These are phyloP conservation scores for Pyrenochaeta sp. DNA, from an alignment of 2,329 filamentous ascomycete genomes.

Conservation along the genomic window DNA sequence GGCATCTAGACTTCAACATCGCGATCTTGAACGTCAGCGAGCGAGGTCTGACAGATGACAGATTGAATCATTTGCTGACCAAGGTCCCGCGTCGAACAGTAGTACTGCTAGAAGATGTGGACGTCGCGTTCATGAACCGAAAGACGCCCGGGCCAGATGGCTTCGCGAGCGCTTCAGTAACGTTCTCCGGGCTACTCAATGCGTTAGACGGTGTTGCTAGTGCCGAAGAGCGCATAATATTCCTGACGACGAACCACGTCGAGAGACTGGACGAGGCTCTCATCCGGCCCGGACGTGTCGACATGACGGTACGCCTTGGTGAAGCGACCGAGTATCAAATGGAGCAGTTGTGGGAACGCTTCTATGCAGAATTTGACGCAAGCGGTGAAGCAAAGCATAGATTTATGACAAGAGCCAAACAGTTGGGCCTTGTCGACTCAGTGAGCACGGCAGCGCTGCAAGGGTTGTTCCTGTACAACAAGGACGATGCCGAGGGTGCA, in stretches of 20 bases:
- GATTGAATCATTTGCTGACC: conserved; percentile 83
- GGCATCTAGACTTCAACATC: conserved; percentile 90
- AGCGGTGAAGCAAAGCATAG: conserved; percentile 68
- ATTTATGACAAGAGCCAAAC: conserved; percentile 76
- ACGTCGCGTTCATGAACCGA: conserved; percentile 87
- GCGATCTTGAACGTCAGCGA: conserved; percentile 92
- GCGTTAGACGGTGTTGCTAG: conserved; percentile 86
- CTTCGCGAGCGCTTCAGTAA: conserved; percentile 87
- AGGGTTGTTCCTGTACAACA: conserved; percentile 94
- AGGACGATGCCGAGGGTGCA: conserved; percentile 86
- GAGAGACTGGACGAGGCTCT: conserved; percentile 88
- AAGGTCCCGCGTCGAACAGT: conserved; percentile 85
- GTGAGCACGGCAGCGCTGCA: conserved; percentile 92
- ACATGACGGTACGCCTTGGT: conserved; percentile 90
- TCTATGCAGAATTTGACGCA: conserved; percentile 83
- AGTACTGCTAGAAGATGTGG: conserved; percentile 86
- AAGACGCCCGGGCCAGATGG: conserved; percentile 80
- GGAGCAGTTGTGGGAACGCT: conserved; percentile 87
- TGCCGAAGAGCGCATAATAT: conserved; percentile 91
- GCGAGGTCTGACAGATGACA: conserved; percentile 87
- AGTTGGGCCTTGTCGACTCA: conserved; percentile 74
- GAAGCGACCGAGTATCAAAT: conserved; percentile 89
- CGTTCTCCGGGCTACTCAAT: conserved; percentile 85
- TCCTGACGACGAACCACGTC: conserved; percentile 93
- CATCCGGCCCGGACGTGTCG: conserved; percentile 88